These are phyloP conservation scores for Diplodia mutila DNA, from an alignment of 2,329 filamentous ascomycete genomes.

Conservation along the genomic window DNA sequence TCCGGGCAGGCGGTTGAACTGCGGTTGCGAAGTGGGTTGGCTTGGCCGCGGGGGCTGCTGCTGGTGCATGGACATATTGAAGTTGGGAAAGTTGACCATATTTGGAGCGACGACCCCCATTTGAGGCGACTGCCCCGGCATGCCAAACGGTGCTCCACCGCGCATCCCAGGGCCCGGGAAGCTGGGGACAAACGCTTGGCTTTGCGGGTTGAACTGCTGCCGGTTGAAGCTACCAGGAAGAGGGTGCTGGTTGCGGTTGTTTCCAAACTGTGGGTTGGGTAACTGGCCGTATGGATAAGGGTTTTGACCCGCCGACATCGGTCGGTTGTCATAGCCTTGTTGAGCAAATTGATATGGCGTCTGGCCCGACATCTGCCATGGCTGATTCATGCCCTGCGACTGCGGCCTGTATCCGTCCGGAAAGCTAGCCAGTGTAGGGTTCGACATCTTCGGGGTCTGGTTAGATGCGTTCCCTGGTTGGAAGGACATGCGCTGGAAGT, in stretches of 20 bases:
- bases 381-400: constrained; percentile 38
- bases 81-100: constrained; percentile 33
- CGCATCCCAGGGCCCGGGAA: constrained; percentile 36
- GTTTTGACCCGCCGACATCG: constrained; percentile 41
- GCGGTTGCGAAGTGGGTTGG: constrained; percentile 35
- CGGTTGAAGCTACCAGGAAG: constrained; percentile 83
- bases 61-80: constrained; percentile 26
- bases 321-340: constrained; percentile 36
- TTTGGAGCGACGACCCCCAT: constrained; percentile 33
- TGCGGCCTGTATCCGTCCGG: constrained; percentile 33
- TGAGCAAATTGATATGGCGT: constrained; percentile 36
- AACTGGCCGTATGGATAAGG: constrained; percentile 79
- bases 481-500: constrained; percentile 54
- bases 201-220: constrained; percentile 91
- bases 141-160: constrained; percentile 32
- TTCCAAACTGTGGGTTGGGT: constrained; percentile 64
- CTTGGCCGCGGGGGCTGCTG: constrained; percentile 30
- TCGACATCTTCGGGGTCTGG: constrained; percentile 45
- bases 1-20: constrained; percentile 34
- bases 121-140: constrained; percentile 37
- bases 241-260: constrained; percentile 78
- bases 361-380: constrained; percentile 36
- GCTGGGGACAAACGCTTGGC: constrained; percentile 83
- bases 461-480: constrained; percentile 41
- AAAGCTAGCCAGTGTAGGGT: constrained; percentile 39